Evolutionary conservation across 2,329 filamentous ascomycete species (phyloP).

Genomic region (Lasiodiplodia sp.): DNA sequence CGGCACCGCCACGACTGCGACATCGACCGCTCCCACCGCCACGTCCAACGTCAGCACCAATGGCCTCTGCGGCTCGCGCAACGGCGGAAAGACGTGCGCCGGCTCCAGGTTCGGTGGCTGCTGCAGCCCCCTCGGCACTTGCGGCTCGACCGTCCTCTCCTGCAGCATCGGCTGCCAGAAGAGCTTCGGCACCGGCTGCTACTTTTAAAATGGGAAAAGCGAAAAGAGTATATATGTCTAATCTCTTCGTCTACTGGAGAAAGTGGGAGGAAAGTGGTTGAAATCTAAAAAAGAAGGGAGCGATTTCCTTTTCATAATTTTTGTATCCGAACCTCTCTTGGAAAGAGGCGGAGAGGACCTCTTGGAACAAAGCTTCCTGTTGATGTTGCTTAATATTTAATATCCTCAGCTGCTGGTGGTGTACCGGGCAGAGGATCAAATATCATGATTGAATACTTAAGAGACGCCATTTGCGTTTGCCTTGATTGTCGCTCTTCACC

Average conservation of each 20-base stretch:
- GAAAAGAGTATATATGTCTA: not conserved
- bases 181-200: constrained; percentile 41
- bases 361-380: not conserved
- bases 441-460: not conserved
- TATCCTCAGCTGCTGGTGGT: not conserved
- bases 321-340: not conserved
- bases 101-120: constrained; percentile 34
- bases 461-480: too few species aligned
- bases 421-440: not conserved
- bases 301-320: not conserved
- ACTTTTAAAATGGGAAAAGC: not conserved
- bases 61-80: constrained; percentile 37
- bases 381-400: not conserved
- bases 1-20: constrained; percentile 27
- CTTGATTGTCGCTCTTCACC: not conserved
- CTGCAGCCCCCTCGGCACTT: constrained; percentile 39
- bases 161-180: constrained; percentile 46
- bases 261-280: not conserved
- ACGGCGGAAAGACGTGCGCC: constrained; percentile 31
- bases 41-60: constrained; percentile 35
- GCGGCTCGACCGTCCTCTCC: constrained; percentile 38
- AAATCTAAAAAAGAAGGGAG: not conserved
- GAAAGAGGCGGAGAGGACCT: not conserved
- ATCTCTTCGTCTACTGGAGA: not conserved
- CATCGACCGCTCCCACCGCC: constrained; percentile 35